Base-by-base conservation (phyloP, 2,329 filamentous ascomycete species). In the Neofusicoccum umdonicola region DNA sequence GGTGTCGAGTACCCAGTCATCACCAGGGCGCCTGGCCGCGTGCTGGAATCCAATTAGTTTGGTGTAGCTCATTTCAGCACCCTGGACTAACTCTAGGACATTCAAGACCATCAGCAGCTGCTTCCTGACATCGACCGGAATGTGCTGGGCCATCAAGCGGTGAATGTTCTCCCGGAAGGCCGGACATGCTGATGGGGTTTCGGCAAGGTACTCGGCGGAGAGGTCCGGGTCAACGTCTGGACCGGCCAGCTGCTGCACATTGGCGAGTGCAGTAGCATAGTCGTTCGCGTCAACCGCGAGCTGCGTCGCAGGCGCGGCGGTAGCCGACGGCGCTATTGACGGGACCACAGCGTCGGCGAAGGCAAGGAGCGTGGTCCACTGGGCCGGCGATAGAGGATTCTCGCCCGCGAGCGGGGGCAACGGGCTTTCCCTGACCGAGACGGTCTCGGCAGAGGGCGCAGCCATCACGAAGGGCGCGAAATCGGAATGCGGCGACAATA, bases 1-100 rank as follows among this genome's bases (percentile, higher is more conserved):
- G 88, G 86, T 0, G 83, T 85, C 68, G 84, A 81, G 72, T 87
- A 85, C n/a, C 90, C 89, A 0, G 90, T 92, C 52, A 91, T 79
- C 5, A 90, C 73, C 17, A 90, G 76, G 31, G 87, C 86, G 31
- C 89, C 89, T 3, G 83, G 74, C 39, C 85, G 83, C 22, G 87
- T 88, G 66, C 87, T 90, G 73, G 57, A 51, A 39, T 58, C 71
- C 61, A 71, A 65, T 50, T 65, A 64, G 44, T 41, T 31, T 45
- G 31, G 35, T 13, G 56, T 37, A 62, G 19, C 44, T 58, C 42
- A 62, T 71, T 42, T 35, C 2, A 62, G 17, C 35, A 56, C 31
- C 4, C 11, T 17, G 15, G 4, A 66, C 80, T 70, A 79, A 84
- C 82, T 85, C 81, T 19, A 88, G 77, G 3, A 83, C 74, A 62